Evolutionary conservation across 257 asterid species (phyloP), one percentile per base, ranked within the genome.

Genomic region (Voacanga thouarsii): DNA sequence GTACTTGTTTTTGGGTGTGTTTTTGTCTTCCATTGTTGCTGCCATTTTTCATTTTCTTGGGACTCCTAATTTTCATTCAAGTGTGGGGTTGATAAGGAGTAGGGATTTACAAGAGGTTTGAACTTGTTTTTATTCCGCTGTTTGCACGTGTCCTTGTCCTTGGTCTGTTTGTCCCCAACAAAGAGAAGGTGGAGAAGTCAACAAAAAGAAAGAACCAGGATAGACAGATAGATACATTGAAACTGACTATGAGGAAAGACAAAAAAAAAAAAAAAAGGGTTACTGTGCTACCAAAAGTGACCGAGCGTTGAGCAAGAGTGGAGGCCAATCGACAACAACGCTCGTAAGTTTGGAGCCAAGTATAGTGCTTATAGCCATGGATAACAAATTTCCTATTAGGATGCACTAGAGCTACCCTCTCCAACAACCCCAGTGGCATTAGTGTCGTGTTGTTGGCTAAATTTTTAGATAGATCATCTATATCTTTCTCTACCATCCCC

Each of bases 281-380:
- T 76, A 95, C 98, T 30, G 99, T 95, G 95, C 82, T 79, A 4
- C 99, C 99, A 37, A 86, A 91, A 82, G 91, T 85, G 85, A 92
- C 77, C 82, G 88, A 88, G 26, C 89, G 88, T 56, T 74, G 82
- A 14, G 81, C 41, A 74, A 95, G 98, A 50, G 99, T 97, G 84
- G 99, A 95, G 23, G 99, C 97, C 50, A 95, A 86, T 74, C 90
- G 90, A 81, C 97, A 89, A 85, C 99, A 95, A 6, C 99, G 97
- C 5, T 82, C 85, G 87, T 93, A 95, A 75, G 99, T 95, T 84
- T 95, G 96, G 2, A 75, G 91, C 98, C 99, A 95, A 74, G 98
- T 94, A 86, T 90, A 95, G 5, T 79, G 69, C 10, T 84, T 72
- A 9, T 92, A 80, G 70, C 94, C 97, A 51, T 95, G 98, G 78